phyloP scores from a whole-genome alignment of 345 rosid species.

The Psidium friedrichsthalianum region DNA sequence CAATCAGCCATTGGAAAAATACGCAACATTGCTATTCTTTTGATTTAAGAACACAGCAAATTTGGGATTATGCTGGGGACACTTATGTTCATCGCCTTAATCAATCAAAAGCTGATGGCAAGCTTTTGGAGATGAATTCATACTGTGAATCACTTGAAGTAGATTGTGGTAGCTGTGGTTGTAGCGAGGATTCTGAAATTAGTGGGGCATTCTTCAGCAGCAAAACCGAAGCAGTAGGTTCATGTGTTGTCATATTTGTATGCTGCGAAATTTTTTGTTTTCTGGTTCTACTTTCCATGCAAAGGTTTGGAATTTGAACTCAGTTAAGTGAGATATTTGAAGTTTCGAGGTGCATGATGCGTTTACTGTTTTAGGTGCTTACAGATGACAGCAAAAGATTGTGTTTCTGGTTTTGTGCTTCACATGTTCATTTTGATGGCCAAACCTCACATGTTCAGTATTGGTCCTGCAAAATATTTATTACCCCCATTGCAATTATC shows the following conservation, averaged over 20 bases:
- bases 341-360: neutral
- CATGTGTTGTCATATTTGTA: neutral
- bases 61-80: slow-evolving; percentile 98
- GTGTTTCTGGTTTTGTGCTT: neutral
- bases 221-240: slow-evolving; percentile 75
- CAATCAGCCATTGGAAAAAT: slow-evolving; percentile 84
- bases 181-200: slow-evolving; percentile 72
- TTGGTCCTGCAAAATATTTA: neutral
- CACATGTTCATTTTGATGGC: neutral
- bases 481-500: neutral
- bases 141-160: slow-evolving; percentile 50
- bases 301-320: neutral
- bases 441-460: neutral
- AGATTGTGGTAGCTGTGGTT: slow-evolving; percentile 56
- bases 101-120: slow-evolving; percentile 83
- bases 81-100: slow-evolving; percentile 82
- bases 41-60: slow-evolving; percentile 80
- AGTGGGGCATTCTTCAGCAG: slow-evolving; percentile 66
- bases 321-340: neutral
- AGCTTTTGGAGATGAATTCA: slow-evolving; percentile 44
- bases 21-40: slow-evolving; percentile 86
- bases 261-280: neutral
- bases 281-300: neutral
- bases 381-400: neutral
- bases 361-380: neutral